phyloP scores from a whole-genome alignment of 169 alveolate species.

The Cryptosporidium meleagridis region DNA sequence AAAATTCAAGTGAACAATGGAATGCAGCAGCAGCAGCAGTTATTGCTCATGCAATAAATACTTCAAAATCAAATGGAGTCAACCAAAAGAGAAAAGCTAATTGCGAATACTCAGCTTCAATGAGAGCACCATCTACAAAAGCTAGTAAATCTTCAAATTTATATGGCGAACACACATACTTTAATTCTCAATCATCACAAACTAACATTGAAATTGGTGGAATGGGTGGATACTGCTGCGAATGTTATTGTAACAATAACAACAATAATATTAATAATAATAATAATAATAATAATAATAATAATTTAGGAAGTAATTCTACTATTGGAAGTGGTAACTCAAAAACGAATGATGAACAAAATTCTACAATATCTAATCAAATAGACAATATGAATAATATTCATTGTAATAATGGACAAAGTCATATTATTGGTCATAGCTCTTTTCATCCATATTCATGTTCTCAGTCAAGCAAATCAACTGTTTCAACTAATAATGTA shows the following conservation, averaged over 20 bases:
- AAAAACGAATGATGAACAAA: slow-evolving; percentile 24
- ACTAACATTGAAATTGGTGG: slow-evolving; percentile 11
- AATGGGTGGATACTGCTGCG: slow-evolving; percentile 27
- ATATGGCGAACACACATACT: slow-evolving; percentile 20
- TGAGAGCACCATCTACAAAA: slow-evolving; percentile 56
- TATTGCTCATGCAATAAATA: slow-evolving; percentile 66
- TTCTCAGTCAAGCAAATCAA: slow-evolving; percentile 4
- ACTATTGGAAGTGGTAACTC: neutral
- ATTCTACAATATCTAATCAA: neutral
- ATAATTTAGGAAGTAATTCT: neutral
- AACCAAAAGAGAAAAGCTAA: slow-evolving; percentile 61
- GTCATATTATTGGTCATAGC: neutral
- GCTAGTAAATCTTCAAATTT: slow-evolving; percentile 38
- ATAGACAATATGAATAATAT: slow-evolving; percentile 25
- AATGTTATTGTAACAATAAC: slow-evolving; percentile 2
- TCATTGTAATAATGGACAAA: slow-evolving; percentile 8
- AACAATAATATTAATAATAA: neutral
- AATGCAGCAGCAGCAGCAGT: slow-evolving; percentile 73
- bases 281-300: neutral
- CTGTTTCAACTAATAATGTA: neutral
- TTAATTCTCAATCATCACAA: slow-evolving; percentile 28
- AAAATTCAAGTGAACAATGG: slow-evolving; percentile 70
- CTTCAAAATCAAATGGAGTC: slow-evolving; percentile 44
- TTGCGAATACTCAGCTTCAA: slow-evolving; percentile 41
- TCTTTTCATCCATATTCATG: neutral